Conservation (phyloP, 176 grass and related monocot genomes). For the Phyllostachys edulis region DNA sequence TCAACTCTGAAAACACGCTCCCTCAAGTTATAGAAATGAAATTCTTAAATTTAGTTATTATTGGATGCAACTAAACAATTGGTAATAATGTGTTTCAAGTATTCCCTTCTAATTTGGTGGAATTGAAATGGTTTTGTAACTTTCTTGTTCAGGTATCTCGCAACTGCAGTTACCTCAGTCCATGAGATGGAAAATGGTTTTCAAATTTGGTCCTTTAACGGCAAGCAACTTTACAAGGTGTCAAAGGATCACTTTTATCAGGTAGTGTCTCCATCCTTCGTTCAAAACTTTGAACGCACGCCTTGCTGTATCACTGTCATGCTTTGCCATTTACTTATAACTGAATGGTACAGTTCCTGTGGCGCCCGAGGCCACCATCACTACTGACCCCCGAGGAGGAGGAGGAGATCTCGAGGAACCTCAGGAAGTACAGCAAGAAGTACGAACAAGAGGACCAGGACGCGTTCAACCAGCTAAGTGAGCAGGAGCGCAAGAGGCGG, state of each 20-base stretch:
- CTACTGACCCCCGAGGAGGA: constrained; percentile 64
- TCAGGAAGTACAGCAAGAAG: constrained; percentile 84
- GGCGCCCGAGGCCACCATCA: constrained; percentile 67
- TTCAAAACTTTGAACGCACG: background rate
- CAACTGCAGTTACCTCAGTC: constrained; percentile 77
- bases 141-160: constrained; percentile 55
- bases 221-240: constrained; percentile 79
- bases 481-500: constrained; percentile 72
- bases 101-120: background rate
- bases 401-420: constrained; percentile 64
- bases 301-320: background rate
- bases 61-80: background rate
- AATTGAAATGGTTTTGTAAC: background rate
- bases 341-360: constrained; percentile 58
- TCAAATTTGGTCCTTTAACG: constrained; percentile 82
- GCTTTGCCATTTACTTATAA: background rate
- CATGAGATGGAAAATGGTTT: constrained; percentile 99
- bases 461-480: constrained; percentile 52
- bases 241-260: constrained; percentile 97
- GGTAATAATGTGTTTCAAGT: background rate
- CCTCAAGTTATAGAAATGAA: background rate
- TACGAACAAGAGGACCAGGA: constrained; percentile 85
- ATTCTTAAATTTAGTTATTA: background rate
- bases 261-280: constrained; percentile 32
- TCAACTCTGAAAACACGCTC: background rate